Conservation (phyloP, 495 filamentous ascomycete species). For the Physcia stellaris region DNA sequence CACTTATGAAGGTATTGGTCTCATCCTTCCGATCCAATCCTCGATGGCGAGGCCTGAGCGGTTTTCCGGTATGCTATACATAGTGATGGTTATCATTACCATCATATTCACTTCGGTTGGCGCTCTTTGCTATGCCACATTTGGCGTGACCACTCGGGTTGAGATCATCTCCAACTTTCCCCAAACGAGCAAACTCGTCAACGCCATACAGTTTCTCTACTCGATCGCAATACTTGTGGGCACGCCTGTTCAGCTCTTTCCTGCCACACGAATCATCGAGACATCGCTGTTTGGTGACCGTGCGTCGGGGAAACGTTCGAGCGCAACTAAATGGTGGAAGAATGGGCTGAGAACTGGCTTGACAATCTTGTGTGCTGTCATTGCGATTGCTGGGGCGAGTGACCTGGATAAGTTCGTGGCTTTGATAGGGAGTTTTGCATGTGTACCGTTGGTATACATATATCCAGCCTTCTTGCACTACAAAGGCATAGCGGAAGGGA, state of each 20-base stretch:
- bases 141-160: slow-evolving; percentile 41
- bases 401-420: slow-evolving; percentile 54
- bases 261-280: slow-evolving; percentile 48
- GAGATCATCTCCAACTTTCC: slow-evolving; percentile 55
- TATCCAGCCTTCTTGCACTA: slow-evolving; percentile 43
- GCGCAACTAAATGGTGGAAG: slow-evolving; percentile 51
- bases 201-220: slow-evolving; percentile 53
- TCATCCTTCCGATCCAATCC: slow-evolving; percentile 51
- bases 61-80: slow-evolving; percentile 41
- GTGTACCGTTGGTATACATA: slow-evolving; percentile 34
- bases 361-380: slow-evolving; percentile 33
- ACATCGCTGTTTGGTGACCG: slow-evolving; percentile 35
- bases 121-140: slow-evolving; percentile 50
- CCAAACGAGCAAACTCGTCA: slow-evolving; percentile 46
- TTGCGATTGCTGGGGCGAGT: slow-evolving; percentile 39
- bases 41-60: slow-evolving; percentile 46
- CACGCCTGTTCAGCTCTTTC: slow-evolving; percentile 51
- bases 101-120: slow-evolving; percentile 49
- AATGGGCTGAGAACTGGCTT: slow-evolving; percentile 39
- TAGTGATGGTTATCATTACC: slow-evolving; percentile 50
- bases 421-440: slow-evolving; percentile 48
- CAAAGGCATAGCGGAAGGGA: slow-evolving; percentile 38
- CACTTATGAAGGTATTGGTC: slow-evolving; percentile 54
- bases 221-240: slow-evolving; percentile 48
- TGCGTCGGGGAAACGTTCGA: slow-evolving; percentile 38